Base-by-base conservation (phyloP, 2,329 filamentous ascomycete genomes). In the Tolypocladium tundrense region DNA sequence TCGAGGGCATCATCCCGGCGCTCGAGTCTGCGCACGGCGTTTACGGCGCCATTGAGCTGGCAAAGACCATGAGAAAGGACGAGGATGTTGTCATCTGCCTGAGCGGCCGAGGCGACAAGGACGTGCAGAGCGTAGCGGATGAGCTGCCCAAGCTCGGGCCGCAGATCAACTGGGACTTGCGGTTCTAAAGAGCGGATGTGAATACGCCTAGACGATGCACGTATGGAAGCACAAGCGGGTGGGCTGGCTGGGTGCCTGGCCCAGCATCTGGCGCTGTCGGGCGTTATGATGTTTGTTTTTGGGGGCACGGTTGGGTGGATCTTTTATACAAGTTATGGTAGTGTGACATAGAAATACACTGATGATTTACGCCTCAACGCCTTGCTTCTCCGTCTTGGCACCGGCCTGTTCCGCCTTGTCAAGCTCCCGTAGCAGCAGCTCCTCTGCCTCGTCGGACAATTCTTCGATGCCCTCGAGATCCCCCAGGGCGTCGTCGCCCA, bases 41-140 rank as follows among this genome's bases (percentile, higher is more conserved):
- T 68, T 97, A 82, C 66, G 94, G 92, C 16, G 92, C 90, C 13
- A 77, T 97, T 59, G 85, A 97, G 76, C 76, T 97, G 59, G 93
- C 93, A 61, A 97, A 96, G 85, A 90, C 87, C 59, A 92, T 97
- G 90, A 81, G 82, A 64, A 90, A 91, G 77, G 91, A 84, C 56
- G 78, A 97, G 75, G 91, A 97, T 68, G 77, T 99, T 35, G 93
- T 99, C 60, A 92, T 99, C 62, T 97, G 93, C 75, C 73, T 99
- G 42, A 95, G 89, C 69, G 94, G 94, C 10, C 81, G 94, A 65
- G 94, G 94, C 62, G 94, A 99, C 75, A 99, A 99, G 84, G 94
- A 99, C 70, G 94, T 99, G 59, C 92, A 99, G 83, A 96, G 90
- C 68, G 93, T 99, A 55, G 94, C 94, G 0, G 94, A 99, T 69